Evolutionary conservation across 106 monocot species (phyloP), one percentile per base, ranked within the genome.

Genomic region (Dendrobium nobile): DNA sequence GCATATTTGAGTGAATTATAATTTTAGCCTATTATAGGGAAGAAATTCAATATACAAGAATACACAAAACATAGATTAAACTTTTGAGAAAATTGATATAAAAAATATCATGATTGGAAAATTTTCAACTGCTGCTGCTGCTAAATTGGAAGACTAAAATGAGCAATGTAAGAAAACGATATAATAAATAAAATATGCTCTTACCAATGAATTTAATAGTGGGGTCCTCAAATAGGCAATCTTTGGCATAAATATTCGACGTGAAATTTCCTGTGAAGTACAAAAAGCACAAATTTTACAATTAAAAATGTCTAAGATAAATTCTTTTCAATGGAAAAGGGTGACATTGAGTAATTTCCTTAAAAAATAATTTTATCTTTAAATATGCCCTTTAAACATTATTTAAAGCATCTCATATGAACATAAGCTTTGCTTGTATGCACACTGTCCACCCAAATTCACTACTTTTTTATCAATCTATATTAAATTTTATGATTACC

Each of bases 171-270:
- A 51, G 13, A 51, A 51, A 51, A 51, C 1, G 2, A 51, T 13
- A 51, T 51, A 51, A 13, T 15, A 59, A 54, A 9, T 41, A 11
- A 59, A 31, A 79, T 68, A 41, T 33, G 41, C 40, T 45, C 83
- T 43, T 82, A 95, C 95, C 92, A 75, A 84, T 77, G 41, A 95
- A 95, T 61, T 79, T 89, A 42, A 95, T 92, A 17, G 95, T 95
- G 19, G 95, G 95, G 78, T 95, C 95, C 80, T 95, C 92, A 85
- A 95, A 95, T 45, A 93, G 87, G 81, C 92, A 95, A 80, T 95
- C 89, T 76, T 93, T 86, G 37, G 85, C 74, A 84, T 95, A 95
- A 72, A 91, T 78, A 17, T 81, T 83, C 4, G 85, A 73, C 77
- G 83, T 89, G 75, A 95, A 92, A 31, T 95, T 87, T 44, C 95